A percentile compares a stretch with the other conserved stretches of the same genome.
Evolutionary conservation across 306 rosid genomes (phyloP).

Genomic region (Quercus dentata): DNA sequence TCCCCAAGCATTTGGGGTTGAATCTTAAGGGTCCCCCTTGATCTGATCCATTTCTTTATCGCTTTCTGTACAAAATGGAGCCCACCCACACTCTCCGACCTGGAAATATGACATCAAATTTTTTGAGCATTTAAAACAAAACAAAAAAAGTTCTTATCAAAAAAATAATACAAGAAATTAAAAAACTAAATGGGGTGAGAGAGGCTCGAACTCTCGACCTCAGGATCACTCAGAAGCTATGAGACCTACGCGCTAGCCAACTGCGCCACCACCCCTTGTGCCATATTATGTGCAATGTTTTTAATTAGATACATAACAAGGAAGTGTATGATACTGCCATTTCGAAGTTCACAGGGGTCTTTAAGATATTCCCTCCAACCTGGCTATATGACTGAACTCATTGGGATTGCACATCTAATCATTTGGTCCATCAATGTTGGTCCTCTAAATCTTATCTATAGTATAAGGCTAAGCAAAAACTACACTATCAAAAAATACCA

Average conservation of each 20-base stretch:
- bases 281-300: too few species aligned
- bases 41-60: background rate
- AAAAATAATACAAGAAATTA: too few species aligned
- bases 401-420: too few species aligned
- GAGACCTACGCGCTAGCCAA: conserved; percentile 48
- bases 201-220: conserved; percentile 47
- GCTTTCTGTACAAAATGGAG: background rate
- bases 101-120: background rate
- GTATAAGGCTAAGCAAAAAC: too few species aligned
- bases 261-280: conserved; percentile 36
- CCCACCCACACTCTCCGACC: background rate
- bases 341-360: too few species aligned
- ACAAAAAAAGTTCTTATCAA: background rate
- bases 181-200: conserved; percentile 19
- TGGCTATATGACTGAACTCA: background rate
- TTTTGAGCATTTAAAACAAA: background rate
- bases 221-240: conserved; percentile 41
- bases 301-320: too few species aligned
- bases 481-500: conserved; percentile 23
- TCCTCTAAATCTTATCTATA: too few species aligned
- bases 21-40: background rate
- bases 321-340: too few species aligned
- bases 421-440: too few species aligned
- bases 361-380: background rate
- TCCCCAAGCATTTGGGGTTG: background rate